phyloP scores from a whole-genome alignment of 257 asterid species.

The Petrea volubilis region DNA sequence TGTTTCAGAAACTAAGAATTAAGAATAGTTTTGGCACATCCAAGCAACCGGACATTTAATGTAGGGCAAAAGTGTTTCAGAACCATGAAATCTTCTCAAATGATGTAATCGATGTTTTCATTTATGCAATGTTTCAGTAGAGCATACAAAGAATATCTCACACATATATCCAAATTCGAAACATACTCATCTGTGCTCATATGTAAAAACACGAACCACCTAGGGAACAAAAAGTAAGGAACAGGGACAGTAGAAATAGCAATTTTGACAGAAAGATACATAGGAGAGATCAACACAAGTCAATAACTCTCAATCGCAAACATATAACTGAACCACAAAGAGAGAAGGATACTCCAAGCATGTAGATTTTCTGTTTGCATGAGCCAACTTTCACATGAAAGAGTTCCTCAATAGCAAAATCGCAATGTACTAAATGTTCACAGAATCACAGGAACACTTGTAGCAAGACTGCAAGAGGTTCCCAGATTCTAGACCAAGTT shows the following conservation, averaged over 20 bases:
- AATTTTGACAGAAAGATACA: background rate
- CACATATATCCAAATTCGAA: background rate
- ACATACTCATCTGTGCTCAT: background rate
- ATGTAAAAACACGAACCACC: background rate
- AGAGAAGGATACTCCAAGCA: too few species aligned
- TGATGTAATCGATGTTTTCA: background rate
- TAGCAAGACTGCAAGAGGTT: too few species aligned
- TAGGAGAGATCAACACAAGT: background rate
- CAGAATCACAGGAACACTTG: too few species aligned
- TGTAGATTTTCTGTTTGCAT: background rate
- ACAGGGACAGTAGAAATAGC: background rate
- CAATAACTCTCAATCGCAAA: background rate
- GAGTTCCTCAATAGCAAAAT: too few species aligned
- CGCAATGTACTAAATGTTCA: too few species aligned
- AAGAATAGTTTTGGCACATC: background rate
- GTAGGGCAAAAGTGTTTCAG: background rate
- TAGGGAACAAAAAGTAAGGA: background rate
- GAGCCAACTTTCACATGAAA: background rate
- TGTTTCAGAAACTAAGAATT: background rate
- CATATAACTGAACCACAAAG: background rate
- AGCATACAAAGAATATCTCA: too few species aligned
- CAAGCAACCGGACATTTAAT: background rate
- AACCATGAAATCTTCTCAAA: background rate
- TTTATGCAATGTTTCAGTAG: too few species aligned
- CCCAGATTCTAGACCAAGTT: too few species aligned